Conservation (phyloP, 768 basidiomycete species). For the Tremella yokohamensis region DNA sequence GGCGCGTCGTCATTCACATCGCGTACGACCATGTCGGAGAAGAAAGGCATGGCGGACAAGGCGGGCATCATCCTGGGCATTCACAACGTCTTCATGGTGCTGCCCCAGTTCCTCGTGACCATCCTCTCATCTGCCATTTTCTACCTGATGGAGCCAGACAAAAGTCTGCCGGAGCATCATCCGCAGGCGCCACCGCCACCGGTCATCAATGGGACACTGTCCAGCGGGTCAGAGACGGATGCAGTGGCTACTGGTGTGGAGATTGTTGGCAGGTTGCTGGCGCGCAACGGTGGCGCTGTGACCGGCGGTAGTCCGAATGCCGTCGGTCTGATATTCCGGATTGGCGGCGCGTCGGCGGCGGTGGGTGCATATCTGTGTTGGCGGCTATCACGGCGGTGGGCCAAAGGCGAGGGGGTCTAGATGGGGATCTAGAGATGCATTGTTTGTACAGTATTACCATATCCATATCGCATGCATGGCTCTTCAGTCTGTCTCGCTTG, state of each 20-base stretch:
- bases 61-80: constrained; percentile 90
- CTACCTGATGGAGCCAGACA: constrained; percentile 68
- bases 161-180: constrained; percentile 33
- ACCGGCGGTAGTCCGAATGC: constrained; percentile 57
- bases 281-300: constrained; percentile 28
- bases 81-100: constrained; percentile 88
- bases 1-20: constrained; percentile 9
- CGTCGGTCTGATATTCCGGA: constrained; percentile 75
- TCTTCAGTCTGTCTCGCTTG: too few relatives aligned
- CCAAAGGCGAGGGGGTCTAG: constrained; percentile 15
- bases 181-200: constrained; percentile 37
- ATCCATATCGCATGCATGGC: neutral
- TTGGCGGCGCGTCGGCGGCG: constrained; percentile 16
- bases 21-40: constrained; percentile 22
- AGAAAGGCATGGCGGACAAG: constrained; percentile 60
- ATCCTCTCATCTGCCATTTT: constrained; percentile 81
- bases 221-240: too few relatives aligned
- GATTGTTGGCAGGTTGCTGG: constrained; percentile 1
- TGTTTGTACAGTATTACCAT: neutral
- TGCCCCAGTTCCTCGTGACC: constrained; percentile 91
- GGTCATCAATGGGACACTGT: constrained; percentile 30
- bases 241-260: constrained; percentile 29
- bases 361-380: constrained; percentile 15
- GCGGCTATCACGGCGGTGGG: constrained; percentile 17
- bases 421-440: neutral